phyloP scores from a whole-genome alignment of 371 early-diverging fungal species.

The Capniomyces stellatus region DNA sequence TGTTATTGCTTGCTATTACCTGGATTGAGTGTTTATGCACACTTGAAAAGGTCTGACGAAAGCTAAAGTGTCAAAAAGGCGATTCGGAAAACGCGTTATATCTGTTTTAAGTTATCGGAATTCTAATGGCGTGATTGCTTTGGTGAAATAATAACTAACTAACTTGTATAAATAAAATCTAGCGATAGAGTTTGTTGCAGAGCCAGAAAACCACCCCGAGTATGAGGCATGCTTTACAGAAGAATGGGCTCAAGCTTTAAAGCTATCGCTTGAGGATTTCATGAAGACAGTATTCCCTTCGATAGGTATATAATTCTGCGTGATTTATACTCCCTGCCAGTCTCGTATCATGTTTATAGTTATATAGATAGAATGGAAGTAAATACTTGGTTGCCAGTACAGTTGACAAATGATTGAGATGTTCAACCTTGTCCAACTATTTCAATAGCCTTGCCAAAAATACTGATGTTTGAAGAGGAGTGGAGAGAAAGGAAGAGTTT shows the following conservation, averaged over 20 bases:
- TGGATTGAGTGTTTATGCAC: neutral
- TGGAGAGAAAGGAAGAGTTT: neutral
- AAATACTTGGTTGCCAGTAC: neutral
- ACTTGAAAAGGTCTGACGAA: too few species aligned
- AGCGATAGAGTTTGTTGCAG: constrained; percentile 16
- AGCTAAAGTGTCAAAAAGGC: too few species aligned
- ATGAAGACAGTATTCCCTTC: constrained; percentile 22
- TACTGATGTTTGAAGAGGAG: neutral
- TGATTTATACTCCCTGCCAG: neutral
- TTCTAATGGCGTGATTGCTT: neutral
- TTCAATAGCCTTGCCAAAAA: neutral
- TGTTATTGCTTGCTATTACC: neutral
- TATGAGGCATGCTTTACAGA: constrained; percentile 21
- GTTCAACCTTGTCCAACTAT: neutral
- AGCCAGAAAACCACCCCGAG: constrained; percentile 15
- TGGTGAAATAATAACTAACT: too few species aligned
- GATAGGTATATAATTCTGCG: constrained; percentile 3
- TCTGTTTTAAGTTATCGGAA: neutral
- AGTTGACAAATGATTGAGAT: neutral
- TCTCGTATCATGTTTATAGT: neutral
- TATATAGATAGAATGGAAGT: neutral
- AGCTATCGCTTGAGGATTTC: constrained; percentile 16
- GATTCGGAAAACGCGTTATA: neutral
- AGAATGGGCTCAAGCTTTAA: constrained; percentile 16
- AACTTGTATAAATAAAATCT: neutral